Conservation (phyloP, 2,329 filamentous ascomycete species). For the Metarhizium sp. region DNA sequence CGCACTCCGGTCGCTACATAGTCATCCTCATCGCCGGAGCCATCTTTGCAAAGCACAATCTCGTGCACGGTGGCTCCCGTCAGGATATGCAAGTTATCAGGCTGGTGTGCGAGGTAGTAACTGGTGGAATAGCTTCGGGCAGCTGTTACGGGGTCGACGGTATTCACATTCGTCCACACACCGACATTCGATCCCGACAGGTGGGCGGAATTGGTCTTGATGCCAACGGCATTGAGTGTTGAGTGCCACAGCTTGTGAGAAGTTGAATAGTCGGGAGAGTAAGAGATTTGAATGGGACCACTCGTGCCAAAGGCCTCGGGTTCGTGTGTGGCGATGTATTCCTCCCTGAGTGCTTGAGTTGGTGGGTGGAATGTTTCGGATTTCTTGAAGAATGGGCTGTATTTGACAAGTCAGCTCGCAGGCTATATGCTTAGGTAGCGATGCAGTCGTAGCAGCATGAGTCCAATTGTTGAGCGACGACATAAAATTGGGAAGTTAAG, state of each 20-base stretch:
- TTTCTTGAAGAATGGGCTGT: constrained; percentile 40
- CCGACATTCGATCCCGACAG: constrained; percentile 41
- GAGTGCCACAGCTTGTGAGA: constrained; percentile 38
- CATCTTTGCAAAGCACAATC: constrained; percentile 17
- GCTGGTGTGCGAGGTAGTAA: constrained; percentile 29
- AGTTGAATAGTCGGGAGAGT: constrained; percentile 27
- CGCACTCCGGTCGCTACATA: constrained; percentile 20
- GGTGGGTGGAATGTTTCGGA: constrained; percentile 37
- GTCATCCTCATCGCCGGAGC: constrained; percentile 3
- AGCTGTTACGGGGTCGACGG: constrained; percentile 34
- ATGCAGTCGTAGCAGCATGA: no score
- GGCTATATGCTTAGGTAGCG: no score
- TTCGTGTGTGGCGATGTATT: constrained; percentile 29
- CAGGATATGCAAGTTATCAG: constrained; percentile 31
- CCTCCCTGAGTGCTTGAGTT: constrained; percentile 19
- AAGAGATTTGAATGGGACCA: constrained; percentile 41
- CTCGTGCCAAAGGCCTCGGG: constrained; percentile 28
- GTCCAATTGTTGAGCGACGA: no score
- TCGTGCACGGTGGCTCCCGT: constrained; percentile 18
- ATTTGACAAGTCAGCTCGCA: constrained; percentile 11
- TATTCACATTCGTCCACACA: constrained; percentile 39
- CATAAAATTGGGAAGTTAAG: no score
- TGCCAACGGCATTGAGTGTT: constrained; percentile 34
- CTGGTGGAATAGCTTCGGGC: constrained; percentile 38
- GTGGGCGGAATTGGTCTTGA: constrained; percentile 30